Evolutionary conservation across 345 rosid genomes (phyloP).

Genomic region (Gossypioides kirkii): DNA sequence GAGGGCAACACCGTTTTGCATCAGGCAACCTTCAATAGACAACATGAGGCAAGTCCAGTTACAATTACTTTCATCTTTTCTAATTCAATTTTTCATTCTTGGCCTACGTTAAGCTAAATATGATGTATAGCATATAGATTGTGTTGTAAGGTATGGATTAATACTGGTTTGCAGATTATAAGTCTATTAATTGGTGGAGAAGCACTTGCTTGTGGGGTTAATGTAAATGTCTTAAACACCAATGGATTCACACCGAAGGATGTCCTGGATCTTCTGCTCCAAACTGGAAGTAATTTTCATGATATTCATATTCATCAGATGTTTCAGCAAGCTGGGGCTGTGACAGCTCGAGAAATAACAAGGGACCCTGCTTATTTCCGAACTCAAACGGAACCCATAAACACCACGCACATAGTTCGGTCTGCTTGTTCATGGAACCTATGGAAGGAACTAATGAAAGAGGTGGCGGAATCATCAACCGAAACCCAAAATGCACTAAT

Average conservation of each 20-base stretch:
- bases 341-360: slow-evolving; percentile 1
- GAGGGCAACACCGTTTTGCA: slow-evolving; percentile 32
- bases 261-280: neutral
- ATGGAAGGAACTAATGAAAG: slow-evolving; percentile 10
- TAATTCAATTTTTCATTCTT: neutral
- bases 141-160: neutral
- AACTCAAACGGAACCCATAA: neutral
- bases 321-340: neutral
- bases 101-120: too few species aligned
- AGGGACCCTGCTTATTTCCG: neutral
- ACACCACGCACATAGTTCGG: neutral
- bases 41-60: slow-evolving; percentile 25
- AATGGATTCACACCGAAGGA: slow-evolving; percentile 10
- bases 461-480: slow-evolving; percentile 1
- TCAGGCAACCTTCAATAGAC: slow-evolving; percentile 28
- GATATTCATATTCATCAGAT: slow-evolving; percentile 3
- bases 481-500: slow-evolving; percentile 9
- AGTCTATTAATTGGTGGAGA: neutral
- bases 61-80: neutral
- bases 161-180: slow-evolving; percentile 5
- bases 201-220: neutral
- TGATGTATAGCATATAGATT: too few species aligned
- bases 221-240: slow-evolving; percentile 6
- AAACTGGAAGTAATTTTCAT: neutral
- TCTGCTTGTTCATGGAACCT: slow-evolving; percentile 12